Conservation (phyloP, 2,329 filamentous ascomycete species). For the Dactylonectria macrodidyma region DNA sequence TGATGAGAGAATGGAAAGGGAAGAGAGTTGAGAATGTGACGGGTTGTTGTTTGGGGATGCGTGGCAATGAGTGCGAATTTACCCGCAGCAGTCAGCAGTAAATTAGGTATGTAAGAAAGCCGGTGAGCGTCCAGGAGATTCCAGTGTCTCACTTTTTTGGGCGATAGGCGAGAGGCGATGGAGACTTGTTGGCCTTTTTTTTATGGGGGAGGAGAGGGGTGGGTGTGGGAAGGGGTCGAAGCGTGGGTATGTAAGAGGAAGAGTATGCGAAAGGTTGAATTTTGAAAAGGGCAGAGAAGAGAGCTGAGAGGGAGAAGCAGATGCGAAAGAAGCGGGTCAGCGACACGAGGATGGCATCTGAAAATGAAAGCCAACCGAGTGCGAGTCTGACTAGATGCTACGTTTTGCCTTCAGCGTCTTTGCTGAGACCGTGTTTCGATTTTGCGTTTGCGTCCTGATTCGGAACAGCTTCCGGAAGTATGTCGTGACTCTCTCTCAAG, state of each 20-base stretch:
- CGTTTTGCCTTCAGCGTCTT: neutral
- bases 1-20: slow-evolving; percentile 5
- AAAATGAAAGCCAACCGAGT: slow-evolving; percentile 32
- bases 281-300: slow-evolving; percentile 27
- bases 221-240: slow-evolving; percentile 9
- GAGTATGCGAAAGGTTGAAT: slow-evolving; percentile 11
- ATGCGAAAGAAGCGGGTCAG: slow-evolving; percentile 42
- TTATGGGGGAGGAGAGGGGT: slow-evolving; percentile 16
- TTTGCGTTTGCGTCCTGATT: slow-evolving; percentile 3
- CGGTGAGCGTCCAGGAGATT: slow-evolving; percentile 28
- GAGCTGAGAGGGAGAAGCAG: slow-evolving; percentile 26
- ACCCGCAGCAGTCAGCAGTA: slow-evolving; percentile 28
- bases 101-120: slow-evolving; percentile 28
- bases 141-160: slow-evolving; percentile 27
- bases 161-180: slow-evolving; percentile 25
- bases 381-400: neutral
- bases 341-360: slow-evolving; percentile 40
- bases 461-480: slow-evolving; percentile 5
- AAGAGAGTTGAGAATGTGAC: slow-evolving; percentile 14
- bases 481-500: neutral
- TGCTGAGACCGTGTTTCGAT: neutral
- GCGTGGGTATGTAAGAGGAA: slow-evolving; percentile 23
- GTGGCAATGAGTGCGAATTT: slow-evolving; percentile 28
- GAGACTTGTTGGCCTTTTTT: slow-evolving; percentile 23
- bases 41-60: slow-evolving; percentile 21